Evolutionary conservation across 768 basidiomycete species (phyloP), one percentile per base, ranked within the genome.

Genomic region (Boletus tomentosulus): DNA sequence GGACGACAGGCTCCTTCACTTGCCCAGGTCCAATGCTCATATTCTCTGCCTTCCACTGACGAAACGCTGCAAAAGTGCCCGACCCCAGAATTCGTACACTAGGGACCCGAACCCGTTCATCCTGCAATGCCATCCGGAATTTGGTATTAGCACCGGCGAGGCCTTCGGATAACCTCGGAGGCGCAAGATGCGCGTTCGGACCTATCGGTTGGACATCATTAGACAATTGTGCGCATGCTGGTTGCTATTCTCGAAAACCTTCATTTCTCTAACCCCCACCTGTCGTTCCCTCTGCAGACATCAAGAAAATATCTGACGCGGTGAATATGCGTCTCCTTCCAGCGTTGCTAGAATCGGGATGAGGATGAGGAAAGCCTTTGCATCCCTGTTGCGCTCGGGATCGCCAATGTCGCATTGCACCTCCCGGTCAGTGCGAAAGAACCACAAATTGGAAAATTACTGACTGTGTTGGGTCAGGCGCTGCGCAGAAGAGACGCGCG

Each of bases 401-500:
- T 97, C 53, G 84, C 89, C 53, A 85, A 86, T 46, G 84, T 99
- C 22, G 89, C 94, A 2, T 76, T 82, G 56, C 83, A 90, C 63
- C 80, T 98, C 27, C 95, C 97, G 0, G 71, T 73, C 15, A 70
- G 76, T 1, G 71, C 75, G 0, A 81, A 85, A 10, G 80, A 86
- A 33, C 73, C 81, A 0, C 92, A 97, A 58, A 79, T 94, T 24
- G 73, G 81, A 0, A 81, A 86, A 27, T 74, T 98, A 12, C 65
- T 98, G 55, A 98, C 92, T 2, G 82, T 88, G 24, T 80, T 98
- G 51, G 84, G 87, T 61, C 96, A 98, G 64, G 86, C 89, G 35
- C 76, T 99, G 38, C 87, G 92, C n/a, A 97, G 92, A 95, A 65
- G 94, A 98, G 60, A 92, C 91, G 1, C 78, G 97, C 54, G 93